Base-by-base conservation (phyloP, 108 stramenopile genomes). In the Nitzschia sp. region DNA sequence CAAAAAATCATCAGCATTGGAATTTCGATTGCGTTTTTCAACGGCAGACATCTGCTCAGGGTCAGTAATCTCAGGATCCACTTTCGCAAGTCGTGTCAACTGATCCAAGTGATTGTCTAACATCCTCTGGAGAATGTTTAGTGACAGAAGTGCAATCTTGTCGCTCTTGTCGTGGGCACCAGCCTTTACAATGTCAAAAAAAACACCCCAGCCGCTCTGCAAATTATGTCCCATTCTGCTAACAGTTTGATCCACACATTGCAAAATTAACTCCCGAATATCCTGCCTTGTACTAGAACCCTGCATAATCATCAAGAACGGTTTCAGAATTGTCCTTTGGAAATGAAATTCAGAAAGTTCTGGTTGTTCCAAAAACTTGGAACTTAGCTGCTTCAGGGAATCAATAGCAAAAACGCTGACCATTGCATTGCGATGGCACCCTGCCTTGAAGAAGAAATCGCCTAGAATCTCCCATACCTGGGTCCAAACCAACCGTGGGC, bases 381-480 rank as follows among this genome's bases (percentile, higher is more conserved):
- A 84, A 51, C 96, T 93, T 54, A 99, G 87, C 82, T 99, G 99
- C 57, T 96, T 91, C 41, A 99, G 78, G 20, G 97, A 91, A 79
- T 99, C 99, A 38, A 99, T 91, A 7, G 98, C 95, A 72, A 91
- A 99, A 81, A 95, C 95, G 69, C 96, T 95, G 26, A 98, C 90
- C 77, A 88, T 86, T 6, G 79, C 72, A 71, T 99, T 98, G 12
- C 80, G 70, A 67, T 97, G 92, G 44, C 93, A 92, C 2, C 97
- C 98, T 20, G 93, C 95, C 63, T 77, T 80, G 10, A 95, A 84
- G 72, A 98, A 98, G 75, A 95, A 96, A 46, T 77, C 64, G 5
- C 94, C 85, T 76, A 99, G 88, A 19, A 86, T 79, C 67, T 86
- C 88, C 99, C 99, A 99, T 22, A 99, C 82, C 67, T 91, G 80